Evolutionary conservation across 2,329 filamentous ascomycete species (phyloP).

Genomic region (Neurospora crassa): DNA sequence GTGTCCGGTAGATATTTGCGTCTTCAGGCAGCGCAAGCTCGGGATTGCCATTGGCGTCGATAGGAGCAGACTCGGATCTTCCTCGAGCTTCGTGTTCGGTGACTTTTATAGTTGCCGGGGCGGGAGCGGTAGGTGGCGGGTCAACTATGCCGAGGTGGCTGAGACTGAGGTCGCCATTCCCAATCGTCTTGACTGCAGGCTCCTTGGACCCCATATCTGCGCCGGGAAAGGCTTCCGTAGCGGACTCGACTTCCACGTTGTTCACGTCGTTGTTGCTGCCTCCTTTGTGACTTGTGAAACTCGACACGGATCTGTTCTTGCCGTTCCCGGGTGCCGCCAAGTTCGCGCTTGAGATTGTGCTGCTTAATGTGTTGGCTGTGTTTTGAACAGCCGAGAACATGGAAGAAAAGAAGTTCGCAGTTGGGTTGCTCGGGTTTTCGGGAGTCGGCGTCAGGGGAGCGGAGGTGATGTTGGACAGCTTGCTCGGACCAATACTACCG

Average conservation of each 20-base stretch:
- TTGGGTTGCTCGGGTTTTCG: constrained; percentile 50
- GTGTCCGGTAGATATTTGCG: constrained; percentile 29
- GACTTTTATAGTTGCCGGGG: constrained; percentile 47
- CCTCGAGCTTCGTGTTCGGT: constrained; percentile 38
- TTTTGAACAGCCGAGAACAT: constrained; percentile 90
- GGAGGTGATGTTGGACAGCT: constrained; percentile 67
- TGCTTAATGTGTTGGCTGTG: constrained; percentile 68
- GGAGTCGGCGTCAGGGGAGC: constrained; percentile 67
- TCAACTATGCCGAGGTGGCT: constrained; percentile 77
- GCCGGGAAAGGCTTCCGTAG: constrained; percentile 29
- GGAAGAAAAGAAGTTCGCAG: constrained; percentile 80
- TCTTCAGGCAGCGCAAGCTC: constrained; percentile 30
- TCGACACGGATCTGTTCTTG: constrained; percentile 26
- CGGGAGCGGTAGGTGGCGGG: constrained; percentile 40
- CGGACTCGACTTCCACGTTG: constrained; percentile 35
- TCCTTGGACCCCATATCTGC: constrained; percentile 48
- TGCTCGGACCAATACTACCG: constrained; percentile 61
- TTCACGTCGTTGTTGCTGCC: constrained; percentile 22
- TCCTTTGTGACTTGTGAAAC: constrained; percentile 23
- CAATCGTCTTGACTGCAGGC: constrained; percentile 78
- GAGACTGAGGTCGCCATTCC: constrained; percentile 78
- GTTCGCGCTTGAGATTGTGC: constrained; percentile 60
- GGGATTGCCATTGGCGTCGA: constrained; percentile 27
- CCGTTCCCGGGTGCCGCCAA: constrained; percentile 43
- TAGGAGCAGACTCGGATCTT: constrained; percentile 51